These are phyloP conservation scores for Heritiera littoralis DNA, from an alignment of 345 rosid genomes.

Conservation along the genomic window DNA sequence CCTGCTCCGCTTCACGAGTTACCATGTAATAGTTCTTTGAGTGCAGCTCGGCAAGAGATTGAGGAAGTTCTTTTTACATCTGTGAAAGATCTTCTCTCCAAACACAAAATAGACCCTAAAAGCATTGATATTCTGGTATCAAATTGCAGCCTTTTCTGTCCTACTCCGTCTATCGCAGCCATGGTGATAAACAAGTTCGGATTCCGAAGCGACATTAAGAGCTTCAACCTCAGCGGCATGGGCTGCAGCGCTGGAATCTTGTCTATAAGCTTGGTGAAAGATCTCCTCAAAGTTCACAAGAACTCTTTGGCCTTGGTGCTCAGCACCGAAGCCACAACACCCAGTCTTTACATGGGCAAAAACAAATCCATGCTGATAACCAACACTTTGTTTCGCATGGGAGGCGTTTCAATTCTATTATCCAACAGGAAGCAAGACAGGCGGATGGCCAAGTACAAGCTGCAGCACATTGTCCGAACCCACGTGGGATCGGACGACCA, in stretches of 20 bases:
- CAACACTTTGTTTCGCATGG: conserved; percentile 61
- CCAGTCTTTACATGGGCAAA: conserved; percentile 45
- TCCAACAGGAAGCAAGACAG: conserved; percentile 53
- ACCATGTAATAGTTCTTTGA: conserved; percentile 34
- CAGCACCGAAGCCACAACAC: conserved; percentile 57
- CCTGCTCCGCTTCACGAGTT: conserved; percentile 47
- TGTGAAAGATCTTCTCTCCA: conserved; percentile 49
- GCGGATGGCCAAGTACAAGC: conserved; percentile 50
- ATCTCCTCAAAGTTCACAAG: conserved; percentile 51
- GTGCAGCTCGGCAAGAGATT: conserved; percentile 40
- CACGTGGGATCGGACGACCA: conserved; percentile 53
- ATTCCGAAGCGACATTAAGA: conserved; percentile 52
- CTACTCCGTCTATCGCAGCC: conserved; percentile 63
- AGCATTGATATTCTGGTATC: conserved; percentile 64
- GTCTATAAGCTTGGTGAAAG: conserved; percentile 51
- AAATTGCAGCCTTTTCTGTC: conserved; percentile 72
- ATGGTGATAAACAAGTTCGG: conserved; percentile 52
- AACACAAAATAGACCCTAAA: conserved; percentile 47
- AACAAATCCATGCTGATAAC: conserved; percentile 56
- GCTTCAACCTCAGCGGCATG: conserved; percentile 61
- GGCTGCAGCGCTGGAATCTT: conserved; percentile 65
- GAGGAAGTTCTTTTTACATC: conserved; percentile 48
- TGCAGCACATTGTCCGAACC: conserved; percentile 56
- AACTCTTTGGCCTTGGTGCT: conserved; percentile 54
- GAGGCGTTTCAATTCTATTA: conserved; percentile 57